Percentiles rank a stretch among this genome's conserved stretches.
phyloP scores from a whole-genome alignment of 1,284 basidiomycete species.

The Ustilago lituana region DNA sequence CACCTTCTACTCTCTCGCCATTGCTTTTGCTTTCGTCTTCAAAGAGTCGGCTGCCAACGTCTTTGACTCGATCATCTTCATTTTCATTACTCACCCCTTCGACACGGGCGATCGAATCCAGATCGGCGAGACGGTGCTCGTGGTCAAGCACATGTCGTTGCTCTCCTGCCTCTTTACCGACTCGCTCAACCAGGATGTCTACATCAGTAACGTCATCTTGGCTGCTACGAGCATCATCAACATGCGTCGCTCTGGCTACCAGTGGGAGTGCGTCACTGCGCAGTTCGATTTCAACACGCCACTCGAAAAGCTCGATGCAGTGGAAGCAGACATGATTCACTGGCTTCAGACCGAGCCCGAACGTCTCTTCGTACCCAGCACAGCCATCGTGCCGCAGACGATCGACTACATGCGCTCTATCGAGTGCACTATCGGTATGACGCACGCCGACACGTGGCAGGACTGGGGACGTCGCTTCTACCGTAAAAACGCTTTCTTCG shows the following conservation, averaged over 20 bases:
- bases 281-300: constrained; percentile 63
- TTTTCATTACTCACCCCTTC: constrained; percentile 64
- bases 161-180: constrained; percentile 61
- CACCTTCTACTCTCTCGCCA: constrained; percentile 64
- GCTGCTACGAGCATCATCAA: constrained; percentile 58
- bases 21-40: constrained; percentile 65
- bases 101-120: constrained; percentile 63
- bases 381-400: constrained; percentile 58
- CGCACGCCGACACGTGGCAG: constrained; percentile 63
- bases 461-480: constrained; percentile 64
- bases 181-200: constrained; percentile 59
- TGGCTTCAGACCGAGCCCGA: constrained; percentile 65
- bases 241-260: constrained; percentile 60
- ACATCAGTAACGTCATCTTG: constrained; percentile 60
- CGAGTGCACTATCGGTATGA: constrained; percentile 64
- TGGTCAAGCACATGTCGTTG: constrained; percentile 61
- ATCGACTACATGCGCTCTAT: constrained; percentile 61
- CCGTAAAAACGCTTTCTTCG: constrained; percentile 61
- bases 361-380: constrained; percentile 61
- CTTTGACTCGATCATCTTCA: constrained; percentile 65
- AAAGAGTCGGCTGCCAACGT: constrained; percentile 63
- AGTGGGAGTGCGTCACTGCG: constrained; percentile 59
- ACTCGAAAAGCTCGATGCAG: constrained; percentile 60
- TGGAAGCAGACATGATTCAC: constrained; percentile 63
- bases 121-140: constrained; percentile 50